Evolutionary conservation across 306 rosid species (phyloP), one percentile per base, ranked within the genome.

Genomic region (Quercus wislizeni): DNA sequence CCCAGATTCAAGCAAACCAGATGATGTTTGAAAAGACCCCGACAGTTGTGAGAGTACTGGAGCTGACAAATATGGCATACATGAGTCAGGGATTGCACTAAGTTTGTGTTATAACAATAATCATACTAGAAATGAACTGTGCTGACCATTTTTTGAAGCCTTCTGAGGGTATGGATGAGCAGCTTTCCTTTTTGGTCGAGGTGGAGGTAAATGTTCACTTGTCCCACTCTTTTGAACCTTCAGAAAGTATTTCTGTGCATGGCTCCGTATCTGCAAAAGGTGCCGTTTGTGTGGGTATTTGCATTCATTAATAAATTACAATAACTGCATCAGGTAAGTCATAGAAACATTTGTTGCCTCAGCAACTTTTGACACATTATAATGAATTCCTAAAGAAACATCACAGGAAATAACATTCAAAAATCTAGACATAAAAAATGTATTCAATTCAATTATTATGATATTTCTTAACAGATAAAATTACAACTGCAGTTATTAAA

Each of bases 151-250:
- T 91, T 92, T 92, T 27, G 97, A 85, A 74, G 99, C 99, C 83
- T 95, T 95, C 82, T 95, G 98, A 58, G 99, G 99, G 85, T 95
- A 95, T 59, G 99, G 99, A 86, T 92, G 98, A 76, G 98, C 80
- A 64, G 99, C 97, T 83, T 95, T 95, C 87, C 98, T 85, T 75
- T 95, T 95, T 19, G 99, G 99, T 69, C 99, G 93, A 72, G 98
- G 99, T 4, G 99, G 99, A 71, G 99, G 99, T 73, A 95, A 89
- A 89, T 95, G 99, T 71, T 95, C 99, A 61, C 83, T 87, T 49
- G 95, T 81, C 80, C 99, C 97, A 78, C 77, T 95, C 89, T 95
- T 95, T 69, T 95, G 99, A 90, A 91, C 99, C 86, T 95, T 95
- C 56, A 90, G 86, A 85, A 95, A 95, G 82, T 95, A 95, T 77